Evolutionary conservation across 2,329 filamentous ascomycete genomes (phyloP).

Genomic region (Xylariaceae sp.): DNA sequence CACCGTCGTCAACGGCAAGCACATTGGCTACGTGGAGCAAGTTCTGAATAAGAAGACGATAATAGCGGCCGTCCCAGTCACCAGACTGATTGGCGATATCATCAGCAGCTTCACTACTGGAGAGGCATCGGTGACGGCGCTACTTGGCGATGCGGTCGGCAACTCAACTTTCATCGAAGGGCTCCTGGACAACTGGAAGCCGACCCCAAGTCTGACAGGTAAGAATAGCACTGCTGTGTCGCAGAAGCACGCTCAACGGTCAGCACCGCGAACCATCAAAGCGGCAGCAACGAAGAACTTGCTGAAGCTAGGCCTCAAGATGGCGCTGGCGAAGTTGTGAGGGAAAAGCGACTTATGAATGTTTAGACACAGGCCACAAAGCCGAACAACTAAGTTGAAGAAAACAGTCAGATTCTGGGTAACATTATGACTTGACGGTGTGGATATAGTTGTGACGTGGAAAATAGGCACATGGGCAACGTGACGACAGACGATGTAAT

Average conservation of each 20-base stretch:
- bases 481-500: conserved; percentile 19
- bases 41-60: conserved; percentile 39
- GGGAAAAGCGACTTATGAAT: neutral
- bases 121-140: conserved; percentile 29
- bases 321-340: conserved; percentile 23
- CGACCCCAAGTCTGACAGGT: conserved; percentile 3
- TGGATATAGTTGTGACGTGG: conserved; percentile 1
- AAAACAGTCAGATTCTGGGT: conserved; percentile 2
- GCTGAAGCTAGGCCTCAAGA: conserved; percentile 30
- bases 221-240: conserved; percentile 6
- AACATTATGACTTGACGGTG: conserved; percentile 6
- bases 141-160: conserved; percentile 36
- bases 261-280: conserved; percentile 17
- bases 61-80: conserved; percentile 34
- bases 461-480: conserved; percentile 3
- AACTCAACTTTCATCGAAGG: conserved; percentile 38
- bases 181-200: conserved; percentile 35
- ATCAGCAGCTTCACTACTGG: conserved; percentile 33
- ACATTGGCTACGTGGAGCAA: conserved; percentile 41
- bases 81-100: conserved; percentile 37
- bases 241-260: conserved; percentile 10
- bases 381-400: neutral
- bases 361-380: conserved; percentile 9
- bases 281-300: conserved; percentile 26
- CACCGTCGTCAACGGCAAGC: conserved; percentile 38